phyloP scores from a whole-genome alignment of 2,329 filamentous ascomycete species.

The Diaporthe sp. region DNA sequence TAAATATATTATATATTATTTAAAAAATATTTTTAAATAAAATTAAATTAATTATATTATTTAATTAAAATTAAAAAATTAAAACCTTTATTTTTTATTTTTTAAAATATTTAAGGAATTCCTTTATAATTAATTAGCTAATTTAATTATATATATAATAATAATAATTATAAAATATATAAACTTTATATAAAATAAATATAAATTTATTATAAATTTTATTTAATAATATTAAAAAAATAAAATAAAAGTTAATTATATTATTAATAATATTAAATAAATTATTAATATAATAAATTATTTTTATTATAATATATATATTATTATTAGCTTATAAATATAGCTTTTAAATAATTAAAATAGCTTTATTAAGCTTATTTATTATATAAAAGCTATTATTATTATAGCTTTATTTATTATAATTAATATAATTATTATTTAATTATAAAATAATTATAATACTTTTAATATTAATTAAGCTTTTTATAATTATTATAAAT shows the following conservation, averaged over 20 bases:
- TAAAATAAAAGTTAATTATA: not conserved
- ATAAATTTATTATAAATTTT: not conserved
- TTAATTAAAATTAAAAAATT: not conserved
- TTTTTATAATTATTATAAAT: not conserved
- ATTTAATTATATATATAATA: not conserved
- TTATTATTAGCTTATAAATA: not conserved
- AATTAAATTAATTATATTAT: not conserved
- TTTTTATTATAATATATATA: not conserved
- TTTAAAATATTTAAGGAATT: not conserved
- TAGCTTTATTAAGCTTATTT: not conserved
- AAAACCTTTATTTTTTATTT: not conserved
- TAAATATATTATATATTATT: not conserved
- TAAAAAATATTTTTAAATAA: not conserved
- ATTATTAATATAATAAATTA: not conserved
- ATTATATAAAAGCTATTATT: not conserved
- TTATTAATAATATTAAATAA: not conserved
- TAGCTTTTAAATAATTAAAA: not conserved
- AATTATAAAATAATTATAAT: not conserved
- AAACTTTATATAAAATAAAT: not conserved
- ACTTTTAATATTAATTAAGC: not conserved
- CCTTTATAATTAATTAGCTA: not conserved
- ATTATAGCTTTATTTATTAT: not conserved
- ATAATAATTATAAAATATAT: not conserved
- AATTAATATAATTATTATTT: not conserved
- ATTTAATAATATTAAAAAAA: not conserved